phyloP scores from a whole-genome alignment of 257 asterid genomes.

The Sherardia arvensis region DNA sequence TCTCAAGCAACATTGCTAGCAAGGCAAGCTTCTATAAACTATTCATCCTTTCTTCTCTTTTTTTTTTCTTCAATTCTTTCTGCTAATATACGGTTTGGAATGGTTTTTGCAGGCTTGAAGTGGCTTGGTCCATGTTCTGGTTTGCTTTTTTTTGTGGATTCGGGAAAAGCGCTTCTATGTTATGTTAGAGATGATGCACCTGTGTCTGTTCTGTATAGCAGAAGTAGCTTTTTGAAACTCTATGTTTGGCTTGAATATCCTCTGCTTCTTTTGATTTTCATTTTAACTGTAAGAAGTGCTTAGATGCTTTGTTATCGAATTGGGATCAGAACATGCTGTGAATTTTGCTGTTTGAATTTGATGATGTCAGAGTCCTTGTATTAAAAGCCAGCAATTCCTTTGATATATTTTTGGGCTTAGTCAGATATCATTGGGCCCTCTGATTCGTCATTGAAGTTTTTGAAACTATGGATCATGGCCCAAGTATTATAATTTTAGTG shows the following conservation, averaged over 20 bases:
- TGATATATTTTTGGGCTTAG: not conserved
- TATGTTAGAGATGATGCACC: not conserved
- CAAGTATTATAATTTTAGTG: too few species aligned
- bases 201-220: slow-evolving; percentile 2
- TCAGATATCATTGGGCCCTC: too few species aligned
- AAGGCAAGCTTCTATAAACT: slow-evolving; percentile 17
- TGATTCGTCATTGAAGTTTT: too few species aligned
- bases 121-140: not conserved
- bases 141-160: slow-evolving; percentile 13
- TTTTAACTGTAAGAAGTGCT: slow-evolving; percentile 9
- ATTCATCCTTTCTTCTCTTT: not conserved
- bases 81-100: not conserved
- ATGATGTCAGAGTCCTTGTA: not conserved
- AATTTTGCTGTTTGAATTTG: slow-evolving; percentile 6
- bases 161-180: not conserved
- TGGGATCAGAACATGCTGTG: slow-evolving; percentile 1
- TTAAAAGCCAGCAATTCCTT: not conserved
- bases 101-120: slow-evolving; percentile 18
- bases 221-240: slow-evolving; percentile 7
- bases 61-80: too few species aligned
- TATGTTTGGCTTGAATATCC: slow-evolving; percentile 7
- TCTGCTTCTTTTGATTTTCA: slow-evolving; percentile 1
- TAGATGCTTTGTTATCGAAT: slow-evolving; percentile 6
- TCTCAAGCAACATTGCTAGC: slow-evolving; percentile 30
- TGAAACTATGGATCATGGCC: too few species aligned